Evolutionary conservation across 1,139 yeast genomes (phyloP).

Genomic region (Wickerhamomyces sp.): DNA sequence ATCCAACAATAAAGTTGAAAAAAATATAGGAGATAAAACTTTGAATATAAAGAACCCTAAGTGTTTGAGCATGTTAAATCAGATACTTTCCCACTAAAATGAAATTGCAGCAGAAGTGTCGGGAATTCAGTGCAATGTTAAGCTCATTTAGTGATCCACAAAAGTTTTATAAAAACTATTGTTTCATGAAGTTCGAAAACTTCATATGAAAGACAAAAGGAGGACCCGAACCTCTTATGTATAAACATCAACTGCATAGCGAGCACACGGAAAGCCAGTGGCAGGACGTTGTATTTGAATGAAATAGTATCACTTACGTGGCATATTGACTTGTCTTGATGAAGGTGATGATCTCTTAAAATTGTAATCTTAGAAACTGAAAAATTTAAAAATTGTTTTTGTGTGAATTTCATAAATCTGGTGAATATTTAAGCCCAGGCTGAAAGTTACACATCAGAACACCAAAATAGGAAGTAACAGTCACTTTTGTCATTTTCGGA

Average conservation of each 20-base stretch:
- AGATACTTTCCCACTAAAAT: constrained; percentile 11
- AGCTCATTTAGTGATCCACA: constrained; percentile 24
- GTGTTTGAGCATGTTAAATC: background rate
- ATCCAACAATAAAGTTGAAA: background rate
- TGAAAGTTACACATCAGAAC: background rate
- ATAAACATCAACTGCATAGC: constrained; percentile 1
- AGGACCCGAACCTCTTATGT: constrained; percentile 75
- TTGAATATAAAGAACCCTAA: background rate
- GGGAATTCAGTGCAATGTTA: constrained; percentile 66
- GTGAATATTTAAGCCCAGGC: background rate
- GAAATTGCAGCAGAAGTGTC: constrained; percentile 70
- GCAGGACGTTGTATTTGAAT: constrained; percentile 18
- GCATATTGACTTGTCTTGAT: constrained; percentile 18
- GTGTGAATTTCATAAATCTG: background rate
- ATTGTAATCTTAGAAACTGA: background rate
- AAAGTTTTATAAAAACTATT: constrained; percentile 4
- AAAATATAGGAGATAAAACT: background rate
- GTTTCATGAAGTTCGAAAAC: constrained; percentile 9
- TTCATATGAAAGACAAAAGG: constrained; percentile 27
- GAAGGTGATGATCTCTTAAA: constrained; percentile 4
- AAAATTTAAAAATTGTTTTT: constrained; percentile 1
- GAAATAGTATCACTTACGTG: constrained; percentile 18
- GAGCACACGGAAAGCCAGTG: background rate
- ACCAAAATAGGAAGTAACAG: background rate
- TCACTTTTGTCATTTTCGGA: background rate